Base-by-base conservation (phyloP, 202 grass and related monocot species). In the Cymbopogon flexuosus region DNA sequence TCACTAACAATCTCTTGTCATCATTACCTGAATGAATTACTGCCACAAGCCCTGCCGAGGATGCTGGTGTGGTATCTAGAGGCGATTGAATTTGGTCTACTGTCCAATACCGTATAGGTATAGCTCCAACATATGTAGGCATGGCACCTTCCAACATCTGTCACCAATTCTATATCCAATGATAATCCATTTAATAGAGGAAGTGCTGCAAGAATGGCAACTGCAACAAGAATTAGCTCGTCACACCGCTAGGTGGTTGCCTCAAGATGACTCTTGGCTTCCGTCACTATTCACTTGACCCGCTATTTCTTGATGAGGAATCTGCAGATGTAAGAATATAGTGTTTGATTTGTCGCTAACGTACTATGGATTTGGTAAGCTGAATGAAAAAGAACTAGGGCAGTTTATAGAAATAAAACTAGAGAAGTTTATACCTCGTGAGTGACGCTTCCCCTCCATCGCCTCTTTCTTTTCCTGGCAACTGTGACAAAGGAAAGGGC, bases 401-500 rank as follows among this genome's bases (percentile, higher is more conserved):
- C 21, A 52, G 47, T 35, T 4, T 52, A 36, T 86, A 94, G 18
- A 54, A 54, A 54, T 16, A 19, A 2, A 19, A 54, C 16, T 54
- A 54, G 45, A n/a, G 10, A 2, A 22, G 46, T 9, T 4, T 54
- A 37, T 86, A 95, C 92, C 95, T 83, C 85, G 80, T 43, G 90
- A 87, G 27, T 72, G 77, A 39, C 54, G 86, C 22, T 95, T 99
- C 18, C 96, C 96, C 72, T 99, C 96, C 96, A 99, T 99, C 61
- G 92, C 92, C 80, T 91, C 92, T 84, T 91, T 94, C 76, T 99
- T 99, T 64, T 88, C 85, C 80, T 99, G 96, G 77, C 96, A 99
- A 80, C 82, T 82, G 1, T 42, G 61, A 45, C 96, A 99, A 87
- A 99, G 92, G 62, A 99, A 99, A 11, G 96, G 96, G n/a, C 96